These are phyloP conservation scores for Dendrothele bispora DNA, from an alignment of 768 basidiomycete species.

Conservation along the genomic window DNA sequence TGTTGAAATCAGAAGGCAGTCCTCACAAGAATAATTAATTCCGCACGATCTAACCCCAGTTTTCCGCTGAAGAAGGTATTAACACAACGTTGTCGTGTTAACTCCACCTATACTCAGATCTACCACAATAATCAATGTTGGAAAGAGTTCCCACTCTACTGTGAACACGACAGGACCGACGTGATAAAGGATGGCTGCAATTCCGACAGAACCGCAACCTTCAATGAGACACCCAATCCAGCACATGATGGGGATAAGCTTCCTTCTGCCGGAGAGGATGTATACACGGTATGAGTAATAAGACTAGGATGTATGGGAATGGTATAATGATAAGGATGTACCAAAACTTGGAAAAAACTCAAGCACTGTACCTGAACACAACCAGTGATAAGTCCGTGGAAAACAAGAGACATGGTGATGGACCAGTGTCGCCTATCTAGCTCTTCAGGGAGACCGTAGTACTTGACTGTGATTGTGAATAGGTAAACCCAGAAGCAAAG, in stretches of 20 bases:
- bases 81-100: background rate
- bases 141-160: background rate
- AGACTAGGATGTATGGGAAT: background rate
- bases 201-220: background rate
- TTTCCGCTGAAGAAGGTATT: background rate
- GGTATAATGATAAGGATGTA: no score
- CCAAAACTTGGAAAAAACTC: background rate
- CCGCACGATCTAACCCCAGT: background rate
- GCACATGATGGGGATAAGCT: background rate
- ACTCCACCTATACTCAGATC: background rate
- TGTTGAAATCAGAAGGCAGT: no score
- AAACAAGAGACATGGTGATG: background rate
- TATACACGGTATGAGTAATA: background rate
- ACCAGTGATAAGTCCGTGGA: background rate
- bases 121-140: background rate
- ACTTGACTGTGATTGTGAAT: background rate
- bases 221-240: background rate
- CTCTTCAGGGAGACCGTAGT: background rate
- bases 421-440: background rate
- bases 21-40: no score
- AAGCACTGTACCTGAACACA: background rate
- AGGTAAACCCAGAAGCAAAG: background rate
- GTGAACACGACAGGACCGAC: background rate
- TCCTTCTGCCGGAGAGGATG: background rate
- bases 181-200: background rate